A percentile compares a stretch with the other conserved stretches of the same genome.
These are phyloP conservation scores for Alternaria sp. DNA, from an alignment of 2,329 filamentous ascomycete genomes.

Conservation along the genomic window DNA sequence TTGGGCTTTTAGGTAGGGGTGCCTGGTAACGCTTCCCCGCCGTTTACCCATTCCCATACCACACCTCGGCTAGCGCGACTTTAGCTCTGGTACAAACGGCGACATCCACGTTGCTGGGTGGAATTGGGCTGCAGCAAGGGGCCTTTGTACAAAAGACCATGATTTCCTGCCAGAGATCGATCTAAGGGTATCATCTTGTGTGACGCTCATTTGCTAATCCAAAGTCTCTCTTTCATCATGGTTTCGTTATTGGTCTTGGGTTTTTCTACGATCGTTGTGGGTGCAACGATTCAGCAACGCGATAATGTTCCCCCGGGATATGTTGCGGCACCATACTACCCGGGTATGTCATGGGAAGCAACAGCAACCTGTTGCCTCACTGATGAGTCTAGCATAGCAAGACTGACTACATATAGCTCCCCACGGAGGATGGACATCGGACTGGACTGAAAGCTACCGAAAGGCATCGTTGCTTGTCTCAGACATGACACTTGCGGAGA, in stretches of 20 bases:
- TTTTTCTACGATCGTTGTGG: constrained; percentile 31
- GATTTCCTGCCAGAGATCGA: not conserved
- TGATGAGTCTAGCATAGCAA: not conserved
- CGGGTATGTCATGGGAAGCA: constrained; percentile 44
- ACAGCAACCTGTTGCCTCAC: not conserved
- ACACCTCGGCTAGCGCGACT: constrained; percentile 17
- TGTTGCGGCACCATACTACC: constrained; percentile 70
- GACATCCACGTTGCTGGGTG: constrained; percentile 19
- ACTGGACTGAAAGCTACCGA: constrained; percentile 74
- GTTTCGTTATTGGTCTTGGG: constrained; percentile 33
- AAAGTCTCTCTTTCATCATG: constrained; percentile 30
- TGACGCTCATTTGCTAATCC: constrained; percentile 9
- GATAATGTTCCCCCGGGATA: constrained; percentile 47
- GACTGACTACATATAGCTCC: constrained; percentile 57
- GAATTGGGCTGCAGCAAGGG: constrained; percentile 3
- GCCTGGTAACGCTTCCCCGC: not conserved
- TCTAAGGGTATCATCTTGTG: constrained; percentile 12
- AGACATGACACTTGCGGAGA: constrained; percentile 81
- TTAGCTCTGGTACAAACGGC: constrained; percentile 10
- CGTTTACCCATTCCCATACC: constrained; percentile 19
- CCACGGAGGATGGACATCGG: constrained; percentile 72
- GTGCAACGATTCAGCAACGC: constrained; percentile 43
- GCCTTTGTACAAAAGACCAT: constrained; percentile 15
- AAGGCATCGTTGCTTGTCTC: constrained; percentile 74
- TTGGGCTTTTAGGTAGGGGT: too few relatives aligned